phyloP scores from a whole-genome alignment of 75 land plant species.

The Cryptomeria japonica region DNA sequence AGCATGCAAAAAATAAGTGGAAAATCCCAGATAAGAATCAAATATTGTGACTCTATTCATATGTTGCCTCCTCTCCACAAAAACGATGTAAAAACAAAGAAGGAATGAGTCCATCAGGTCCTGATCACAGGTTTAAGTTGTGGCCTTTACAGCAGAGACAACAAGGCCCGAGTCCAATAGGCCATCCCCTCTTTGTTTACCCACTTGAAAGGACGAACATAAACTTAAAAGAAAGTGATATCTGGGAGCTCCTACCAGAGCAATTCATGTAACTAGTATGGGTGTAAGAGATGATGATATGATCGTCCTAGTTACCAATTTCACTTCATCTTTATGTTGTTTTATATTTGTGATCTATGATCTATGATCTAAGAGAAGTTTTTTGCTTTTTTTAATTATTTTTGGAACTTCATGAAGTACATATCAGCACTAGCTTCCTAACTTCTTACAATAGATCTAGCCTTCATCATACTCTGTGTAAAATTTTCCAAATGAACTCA shows the following conservation, averaged over 20 bases:
- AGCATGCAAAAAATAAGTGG: neutral
- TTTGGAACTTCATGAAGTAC: neutral
- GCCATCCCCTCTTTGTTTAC: neutral
- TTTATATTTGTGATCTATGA: neutral
- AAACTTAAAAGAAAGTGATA: neutral
- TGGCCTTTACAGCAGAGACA: neutral
- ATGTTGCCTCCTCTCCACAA: neutral
- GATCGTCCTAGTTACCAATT: neutral
- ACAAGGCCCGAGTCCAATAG: neutral
- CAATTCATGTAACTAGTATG: neutral
- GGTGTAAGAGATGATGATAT: neutral
- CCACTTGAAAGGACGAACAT: neutral
- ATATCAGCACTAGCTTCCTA: neutral
- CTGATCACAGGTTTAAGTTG: neutral
- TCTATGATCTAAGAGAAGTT: slow-evolving; percentile 2
- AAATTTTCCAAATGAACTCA: neutral
- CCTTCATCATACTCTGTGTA: neutral
- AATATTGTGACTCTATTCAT: neutral
- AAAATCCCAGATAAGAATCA: neutral
- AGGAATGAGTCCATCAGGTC: neutral
- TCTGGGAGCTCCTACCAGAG: neutral
- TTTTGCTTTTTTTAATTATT: neutral
- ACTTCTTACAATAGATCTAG: neutral
- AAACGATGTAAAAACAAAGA: neutral
- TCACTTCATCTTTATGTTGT: neutral